Conservation (phyloP, 1,139 yeast genomes). For the Geotrichum armillariae region DNA sequence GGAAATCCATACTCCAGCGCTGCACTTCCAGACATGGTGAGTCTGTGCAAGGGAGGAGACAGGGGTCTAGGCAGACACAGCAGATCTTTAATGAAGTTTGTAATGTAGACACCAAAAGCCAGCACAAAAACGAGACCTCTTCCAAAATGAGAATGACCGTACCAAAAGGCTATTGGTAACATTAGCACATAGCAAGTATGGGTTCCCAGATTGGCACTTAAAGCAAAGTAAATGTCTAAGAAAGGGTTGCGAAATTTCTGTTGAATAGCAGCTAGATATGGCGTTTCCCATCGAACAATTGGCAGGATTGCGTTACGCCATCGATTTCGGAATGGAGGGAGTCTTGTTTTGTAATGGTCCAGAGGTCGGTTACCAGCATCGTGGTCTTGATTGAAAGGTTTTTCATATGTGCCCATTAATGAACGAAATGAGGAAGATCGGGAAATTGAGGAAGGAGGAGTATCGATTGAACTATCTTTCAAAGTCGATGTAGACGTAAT, state of each 20-base stretch:
- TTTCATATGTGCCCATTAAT: constrained; percentile 32
- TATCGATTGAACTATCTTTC: not conserved
- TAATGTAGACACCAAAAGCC: constrained; percentile 80
- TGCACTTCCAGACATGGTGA: constrained; percentile 86
- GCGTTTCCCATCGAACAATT: constrained; percentile 66
- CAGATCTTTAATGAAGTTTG: constrained; percentile 79
- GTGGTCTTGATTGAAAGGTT: constrained; percentile 30
- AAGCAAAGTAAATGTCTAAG: constrained; percentile 77
- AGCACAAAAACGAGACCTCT: constrained; percentile 70
- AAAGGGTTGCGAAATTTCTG: constrained; percentile 47
- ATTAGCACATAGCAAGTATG: constrained; percentile 91
- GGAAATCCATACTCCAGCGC: constrained; percentile 96
- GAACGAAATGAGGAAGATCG: constrained; percentile 32
- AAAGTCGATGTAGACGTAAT: constrained; percentile 5
- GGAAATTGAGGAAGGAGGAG: constrained; percentile 17
- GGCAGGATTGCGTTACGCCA: constrained; percentile 60
- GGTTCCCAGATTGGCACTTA: constrained; percentile 87
- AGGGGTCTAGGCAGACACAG: constrained; percentile 90
- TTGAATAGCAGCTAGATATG: constrained; percentile 60
- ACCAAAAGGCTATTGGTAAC: constrained; percentile 86
- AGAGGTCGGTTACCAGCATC: constrained; percentile 77
- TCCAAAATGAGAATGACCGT: constrained; percentile 60
- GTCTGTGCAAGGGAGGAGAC: constrained; percentile 88
- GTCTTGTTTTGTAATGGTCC: constrained; percentile 60
- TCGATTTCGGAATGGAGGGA: constrained; percentile 60